Conservation (phyloP, 345 rosid species). For the Euphorbia pulcherrima region DNA sequence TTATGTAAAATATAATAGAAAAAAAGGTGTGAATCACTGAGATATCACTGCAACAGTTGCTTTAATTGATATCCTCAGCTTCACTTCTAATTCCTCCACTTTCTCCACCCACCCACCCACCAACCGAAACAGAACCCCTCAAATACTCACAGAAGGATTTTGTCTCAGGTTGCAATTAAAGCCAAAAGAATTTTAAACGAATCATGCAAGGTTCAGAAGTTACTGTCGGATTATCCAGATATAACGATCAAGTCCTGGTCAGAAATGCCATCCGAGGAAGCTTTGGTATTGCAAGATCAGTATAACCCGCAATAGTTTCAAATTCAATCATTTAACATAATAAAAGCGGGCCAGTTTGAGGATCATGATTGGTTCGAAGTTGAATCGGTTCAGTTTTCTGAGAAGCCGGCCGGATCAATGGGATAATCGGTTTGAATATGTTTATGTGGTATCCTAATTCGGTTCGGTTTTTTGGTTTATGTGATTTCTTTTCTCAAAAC, state of each 20-base stretch:
- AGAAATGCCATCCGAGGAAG: conserved; percentile 88
- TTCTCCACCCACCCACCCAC: conserved; percentile 98
- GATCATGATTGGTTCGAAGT: conserved; percentile 2
- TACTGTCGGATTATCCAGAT: conserved; percentile 98
- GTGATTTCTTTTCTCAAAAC: too few relatives aligned
- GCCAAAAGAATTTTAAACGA: conserved; percentile 8
- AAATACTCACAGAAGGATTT: conserved; percentile 8
- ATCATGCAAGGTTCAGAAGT: conserved; percentile 19
- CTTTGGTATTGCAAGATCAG: conserved; percentile 81
- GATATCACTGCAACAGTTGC: conserved; percentile 48
- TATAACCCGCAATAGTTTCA: conserved; percentile 76
- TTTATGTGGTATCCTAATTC: too few relatives aligned
- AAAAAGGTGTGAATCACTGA: conserved; percentile 4
- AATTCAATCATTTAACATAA: too few relatives aligned
- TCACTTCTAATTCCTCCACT: conserved; percentile 82
- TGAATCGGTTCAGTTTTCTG: too few relatives aligned
- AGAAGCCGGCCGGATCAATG: too few relatives aligned
- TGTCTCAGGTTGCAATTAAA: conserved; percentile 12
- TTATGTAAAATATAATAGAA: too few relatives aligned
- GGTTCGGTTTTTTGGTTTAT: too few relatives aligned
- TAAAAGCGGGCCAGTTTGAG: too few relatives aligned
- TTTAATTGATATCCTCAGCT: conserved; percentile 62
- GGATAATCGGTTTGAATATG: too few relatives aligned
- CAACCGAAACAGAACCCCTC: conserved; percentile 38
- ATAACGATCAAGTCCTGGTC: conserved; percentile 98